Conservation (phyloP, 441 rosid genomes). For the Jatropha multifida region DNA sequence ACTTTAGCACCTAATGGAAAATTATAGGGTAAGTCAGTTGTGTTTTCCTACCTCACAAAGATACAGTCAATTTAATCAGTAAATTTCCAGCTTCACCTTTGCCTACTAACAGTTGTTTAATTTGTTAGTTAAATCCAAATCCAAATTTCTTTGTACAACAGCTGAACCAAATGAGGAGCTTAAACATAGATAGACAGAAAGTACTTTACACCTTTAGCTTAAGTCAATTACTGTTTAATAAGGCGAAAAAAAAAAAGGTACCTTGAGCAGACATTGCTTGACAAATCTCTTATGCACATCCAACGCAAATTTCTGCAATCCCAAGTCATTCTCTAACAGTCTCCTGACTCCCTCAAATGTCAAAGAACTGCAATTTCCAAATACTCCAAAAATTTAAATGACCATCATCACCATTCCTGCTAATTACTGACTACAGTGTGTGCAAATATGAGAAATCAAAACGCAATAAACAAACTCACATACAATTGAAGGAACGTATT, state of each 20-base stretch:
- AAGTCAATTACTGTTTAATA: no score
- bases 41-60: not conserved
- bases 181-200: no score
- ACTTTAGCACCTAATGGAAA: not conserved
- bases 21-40: not conserved
- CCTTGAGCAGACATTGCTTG: conserved; percentile 62
- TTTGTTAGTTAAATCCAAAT: no score
- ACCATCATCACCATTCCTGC: not conserved
- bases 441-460: not conserved
- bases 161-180: not conserved
- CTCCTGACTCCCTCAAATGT: conserved; percentile 84
- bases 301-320: conserved; percentile 53
- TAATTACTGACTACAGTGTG: not conserved
- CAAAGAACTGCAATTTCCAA: conserved; percentile 52
- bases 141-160: no score
- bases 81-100: not conserved
- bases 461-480: not conserved
- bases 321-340: conserved; percentile 78
- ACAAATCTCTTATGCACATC: conserved; percentile 78
- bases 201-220: no score
- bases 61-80: not conserved
- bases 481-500: not conserved
- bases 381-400: not conserved
- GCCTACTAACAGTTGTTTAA: no score
- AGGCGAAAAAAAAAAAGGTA: conserved; percentile 13